Percentiles rank a stretch among this genome's conserved stretches.
phyloP scores from a whole-genome alignment of 371 early-diverging fungal genomes.

The Mortierella sp. region DNA sequence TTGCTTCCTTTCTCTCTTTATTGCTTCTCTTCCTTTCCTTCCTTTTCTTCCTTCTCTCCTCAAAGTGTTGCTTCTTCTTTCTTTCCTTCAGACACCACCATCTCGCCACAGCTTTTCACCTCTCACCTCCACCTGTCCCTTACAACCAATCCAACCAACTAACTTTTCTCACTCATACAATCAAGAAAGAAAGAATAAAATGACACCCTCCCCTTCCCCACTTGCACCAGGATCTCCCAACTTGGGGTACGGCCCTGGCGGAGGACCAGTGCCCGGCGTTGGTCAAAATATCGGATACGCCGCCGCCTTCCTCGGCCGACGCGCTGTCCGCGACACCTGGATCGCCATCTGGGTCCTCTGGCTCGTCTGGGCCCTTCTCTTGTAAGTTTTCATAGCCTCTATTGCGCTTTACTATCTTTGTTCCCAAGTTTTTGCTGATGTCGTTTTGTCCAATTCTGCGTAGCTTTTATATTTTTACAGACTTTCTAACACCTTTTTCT shows the following conservation, averaged over 20 bases:
- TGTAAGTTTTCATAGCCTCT: too few species aligned
- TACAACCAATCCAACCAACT: too few species aligned
- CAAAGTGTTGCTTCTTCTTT: neutral
- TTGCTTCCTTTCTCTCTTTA: neutral
- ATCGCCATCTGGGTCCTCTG: constrained; percentile 45
- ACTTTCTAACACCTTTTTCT: neutral
- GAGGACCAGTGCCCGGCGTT: neutral
- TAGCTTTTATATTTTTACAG: neutral
- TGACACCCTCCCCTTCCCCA: neutral
- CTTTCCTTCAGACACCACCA: neutral
- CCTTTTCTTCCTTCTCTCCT: neutral
- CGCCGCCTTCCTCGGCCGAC: constrained; percentile 14
- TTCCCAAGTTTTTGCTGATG: neutral
- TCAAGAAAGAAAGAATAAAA: neutral
- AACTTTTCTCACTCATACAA: too few species aligned
- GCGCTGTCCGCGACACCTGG: constrained; percentile 46
- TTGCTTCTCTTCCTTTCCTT: neutral
- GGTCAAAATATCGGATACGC: neutral
- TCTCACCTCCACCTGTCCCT: too few species aligned
- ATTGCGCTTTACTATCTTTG: too few species aligned
- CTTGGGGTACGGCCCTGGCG: neutral
- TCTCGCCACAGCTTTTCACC: too few species aligned
- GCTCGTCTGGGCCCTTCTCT: constrained; percentile 49
- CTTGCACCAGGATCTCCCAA: neutral
- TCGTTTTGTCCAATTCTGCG: neutral